Base-by-base conservation (phyloP, 2,329 filamentous ascomycete genomes). In the Chaetomium globosum region DNA sequence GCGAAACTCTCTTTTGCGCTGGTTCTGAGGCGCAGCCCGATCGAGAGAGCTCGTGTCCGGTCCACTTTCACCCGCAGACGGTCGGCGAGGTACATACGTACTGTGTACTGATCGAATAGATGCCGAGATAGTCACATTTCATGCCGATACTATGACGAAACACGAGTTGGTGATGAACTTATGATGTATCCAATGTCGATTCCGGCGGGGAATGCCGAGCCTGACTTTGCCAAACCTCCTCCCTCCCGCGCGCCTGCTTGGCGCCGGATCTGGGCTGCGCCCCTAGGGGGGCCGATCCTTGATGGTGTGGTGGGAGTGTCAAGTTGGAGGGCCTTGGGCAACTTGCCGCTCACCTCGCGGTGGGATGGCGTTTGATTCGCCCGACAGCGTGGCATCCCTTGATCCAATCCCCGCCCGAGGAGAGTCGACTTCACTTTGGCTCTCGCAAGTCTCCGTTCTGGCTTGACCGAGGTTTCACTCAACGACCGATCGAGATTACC, bases 181-280 rank as follows among this genome's bases (percentile, higher is more conserved):
- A 58, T 59, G 36, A 54, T 51, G 54, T 59, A 28, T n/a, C 23
- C 43, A 26, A 49, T 21, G 33, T 36, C 39, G 52, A 54, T n/a
- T 23, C 19, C 39, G 31, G 51, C 30, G 26, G 28, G 19, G 33
- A 61, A 57, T 48, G 57, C 59, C 46, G 36, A 55, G 23, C 36
- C 13, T 28, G 9, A 30, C 28, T 48, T 43, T 64, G 65, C 59
- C 63, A 60, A 61, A 53, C 6, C 46, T 39, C 16, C 39, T 43
- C 39, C 39, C 39, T 49, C 43, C 61, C 57, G 58, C 55, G 28
- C 56, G 59, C 33, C 46, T 63, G 60, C 68, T 69, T 69, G 68
- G 68, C 68, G 66, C 66, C 65, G 66, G 59, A 61, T 68, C 58
- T 65, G 58, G 60, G 46, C 64, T 66, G 61, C 61, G 54, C 67